Evolutionary conservation across 2,329 filamentous ascomycete species (phyloP), one percentile per base, ranked within the genome.

Genomic region (Lecanicillium sp.): DNA sequence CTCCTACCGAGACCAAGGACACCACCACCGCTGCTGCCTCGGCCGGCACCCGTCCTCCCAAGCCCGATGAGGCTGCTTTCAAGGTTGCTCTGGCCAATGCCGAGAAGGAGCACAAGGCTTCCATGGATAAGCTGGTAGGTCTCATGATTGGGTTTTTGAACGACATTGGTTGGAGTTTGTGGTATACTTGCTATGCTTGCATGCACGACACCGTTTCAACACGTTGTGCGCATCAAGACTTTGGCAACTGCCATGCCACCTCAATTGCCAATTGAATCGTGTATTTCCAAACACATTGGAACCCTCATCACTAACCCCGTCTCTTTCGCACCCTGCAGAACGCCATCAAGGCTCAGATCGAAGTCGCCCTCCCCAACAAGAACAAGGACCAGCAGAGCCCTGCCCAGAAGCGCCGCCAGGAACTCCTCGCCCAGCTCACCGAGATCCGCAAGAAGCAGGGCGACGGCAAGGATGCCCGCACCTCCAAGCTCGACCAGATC

Each of bases 381-480:
- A 72, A 72, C 61, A 74, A 85, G 67, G 87, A 90, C 59, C 80
- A 87, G 64, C 85, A 85, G 56, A 87, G 79, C 25, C 87, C 90
- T 12, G 71, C 76, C 44, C 81, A 80, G 55, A 87, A 94, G 72
- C 85, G 81, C 59, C 85, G 88, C 57, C 77, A 87, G 61, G 87
- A 95, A 62, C 79, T 97, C 49, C 84, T 87, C 54, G 70, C 79
- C 39, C 79, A 97, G 66, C 76, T 88, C 54, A 83, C 81, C 58
- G 76, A 84, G 50, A 96, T 98, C 63, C 83, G 86, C 46, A 76
- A 81, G 61, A 83, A 92, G 69, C 92, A 97, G 69, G 81, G 82
- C 50, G 82, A 79, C 44, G 85, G 87, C 70, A 98, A 98, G 74
- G 77, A 80, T 43, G 80, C 84, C 39, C 84, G 89, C 40, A 77